A percentile compares a stretch with the other conserved stretches of the same genome.
Evolutionary conservation across 306 rosid species (phyloP).

Genomic region (Dicorynia guianensis): DNA sequence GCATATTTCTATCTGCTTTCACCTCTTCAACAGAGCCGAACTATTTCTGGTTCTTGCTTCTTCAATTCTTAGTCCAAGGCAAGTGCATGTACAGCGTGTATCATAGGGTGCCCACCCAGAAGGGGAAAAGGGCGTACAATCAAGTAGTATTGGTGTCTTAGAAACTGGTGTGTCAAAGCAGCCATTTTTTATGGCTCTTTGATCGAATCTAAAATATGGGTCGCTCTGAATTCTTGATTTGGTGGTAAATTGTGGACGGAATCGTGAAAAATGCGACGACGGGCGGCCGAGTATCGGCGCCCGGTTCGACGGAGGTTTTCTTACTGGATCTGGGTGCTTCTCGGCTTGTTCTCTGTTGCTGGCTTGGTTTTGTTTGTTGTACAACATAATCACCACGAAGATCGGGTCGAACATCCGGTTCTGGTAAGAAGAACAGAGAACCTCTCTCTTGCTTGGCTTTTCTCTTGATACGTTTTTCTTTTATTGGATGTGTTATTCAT

Average conservation of each 20-base stretch:
- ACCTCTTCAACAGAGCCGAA: background rate
- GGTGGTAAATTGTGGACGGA: constrained; percentile 53
- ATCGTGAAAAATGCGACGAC: constrained; percentile 74
- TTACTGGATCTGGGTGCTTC: constrained; percentile 85
- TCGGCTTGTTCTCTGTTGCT: constrained; percentile 67
- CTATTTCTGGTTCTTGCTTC: background rate
- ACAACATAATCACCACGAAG: constrained; percentile 73
- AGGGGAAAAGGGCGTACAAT: background rate
- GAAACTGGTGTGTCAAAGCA: constrained; percentile 13
- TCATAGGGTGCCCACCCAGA: background rate
- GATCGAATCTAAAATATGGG: constrained; percentile 48
- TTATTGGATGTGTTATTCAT: background rate
- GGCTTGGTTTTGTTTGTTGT: constrained; percentile 73
- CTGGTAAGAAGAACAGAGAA: constrained; percentile 50
- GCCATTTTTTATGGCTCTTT: constrained; percentile 5
- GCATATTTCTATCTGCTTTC: background rate
- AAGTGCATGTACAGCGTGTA: constrained; percentile 15
- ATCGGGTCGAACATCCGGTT: constrained; percentile 62
- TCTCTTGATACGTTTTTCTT: background rate
- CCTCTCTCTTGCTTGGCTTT: background rate
- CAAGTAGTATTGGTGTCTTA: background rate
- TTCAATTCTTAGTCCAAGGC: background rate
- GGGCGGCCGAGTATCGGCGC: constrained; percentile 95
- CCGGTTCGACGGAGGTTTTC: constrained; percentile 78
- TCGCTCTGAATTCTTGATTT: constrained; percentile 42